Conservation (phyloP, 2,329 filamentous ascomycete species). For the Leptodontidium sp. region DNA sequence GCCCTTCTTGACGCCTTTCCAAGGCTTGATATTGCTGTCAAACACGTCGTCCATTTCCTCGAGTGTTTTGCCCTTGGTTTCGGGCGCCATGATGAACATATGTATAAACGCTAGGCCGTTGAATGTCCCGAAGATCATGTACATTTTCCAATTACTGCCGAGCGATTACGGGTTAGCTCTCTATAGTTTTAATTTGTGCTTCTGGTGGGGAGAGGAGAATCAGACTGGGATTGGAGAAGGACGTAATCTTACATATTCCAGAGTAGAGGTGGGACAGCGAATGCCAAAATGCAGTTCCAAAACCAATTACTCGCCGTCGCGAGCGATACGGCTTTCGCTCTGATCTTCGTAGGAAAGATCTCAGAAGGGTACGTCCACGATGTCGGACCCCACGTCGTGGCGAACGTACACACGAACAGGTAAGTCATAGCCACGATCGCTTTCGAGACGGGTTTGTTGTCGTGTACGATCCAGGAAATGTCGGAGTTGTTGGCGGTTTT, state of each 20-base stretch:
- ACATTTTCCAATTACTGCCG: slow-evolving; percentile 64
- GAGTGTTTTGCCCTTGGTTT: slow-evolving; percentile 77
- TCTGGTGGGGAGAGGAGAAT: neutral
- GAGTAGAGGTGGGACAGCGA: slow-evolving; percentile 59
- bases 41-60: slow-evolving; percentile 83
- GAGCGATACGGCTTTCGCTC: slow-evolving; percentile 77
- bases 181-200: neutral
- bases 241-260: slow-evolving; percentile 53
- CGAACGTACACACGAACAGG: slow-evolving; percentile 75
- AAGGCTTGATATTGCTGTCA: slow-evolving; percentile 64
- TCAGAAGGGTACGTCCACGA: slow-evolving; percentile 68
- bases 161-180: slow-evolving; percentile 8
- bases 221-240: neutral
- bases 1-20: slow-evolving; percentile 56
- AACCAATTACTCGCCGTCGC: slow-evolving; percentile 81
- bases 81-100: slow-evolving; percentile 70
- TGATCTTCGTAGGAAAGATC: slow-evolving; percentile 73
- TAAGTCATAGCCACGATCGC: slow-evolving; percentile 76
- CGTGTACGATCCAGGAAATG: slow-evolving; percentile 65
- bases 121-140: slow-evolving; percentile 80
- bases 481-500: slow-evolving; percentile 52
- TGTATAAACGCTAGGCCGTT: slow-evolving; percentile 73
- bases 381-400: slow-evolving; percentile 63
- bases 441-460: slow-evolving; percentile 61
- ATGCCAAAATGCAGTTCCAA: slow-evolving; percentile 71